These are phyloP conservation scores for Raphanus raphanistrum DNA, from an alignment of 345 rosid species.

Conservation along the genomic window DNA sequence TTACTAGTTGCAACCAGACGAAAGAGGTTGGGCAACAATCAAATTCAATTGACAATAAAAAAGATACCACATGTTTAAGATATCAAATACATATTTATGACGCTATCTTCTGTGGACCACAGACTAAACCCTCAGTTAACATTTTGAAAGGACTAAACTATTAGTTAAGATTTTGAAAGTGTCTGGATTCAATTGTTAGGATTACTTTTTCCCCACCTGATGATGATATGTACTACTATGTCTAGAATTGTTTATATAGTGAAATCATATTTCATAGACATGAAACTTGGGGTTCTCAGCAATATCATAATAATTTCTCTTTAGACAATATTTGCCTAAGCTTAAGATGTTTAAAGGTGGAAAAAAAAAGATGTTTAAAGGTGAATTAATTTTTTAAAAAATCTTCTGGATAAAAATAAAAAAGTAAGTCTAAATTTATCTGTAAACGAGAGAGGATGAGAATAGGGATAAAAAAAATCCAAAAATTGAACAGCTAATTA, in stretches of 20 bases:
- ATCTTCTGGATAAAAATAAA: not conserved
- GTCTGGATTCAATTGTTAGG: not conserved
- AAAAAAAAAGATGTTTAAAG: no score
- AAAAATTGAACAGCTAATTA: conserved; percentile 27
- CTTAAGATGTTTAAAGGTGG: not conserved
- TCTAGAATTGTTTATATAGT: not conserved
- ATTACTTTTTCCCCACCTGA: not conserved
- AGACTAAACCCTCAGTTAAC: not conserved
- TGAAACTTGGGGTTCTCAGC: not conserved
- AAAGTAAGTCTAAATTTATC: conserved; percentile 10
- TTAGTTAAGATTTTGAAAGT: not conserved
- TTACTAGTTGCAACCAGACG: not conserved
- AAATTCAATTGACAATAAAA: not conserved
- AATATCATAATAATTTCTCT: no score
- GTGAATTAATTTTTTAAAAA: not conserved
- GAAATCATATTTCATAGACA: not conserved
- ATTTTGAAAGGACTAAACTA: not conserved
- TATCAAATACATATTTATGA: not conserved
- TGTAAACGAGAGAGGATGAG: not conserved
- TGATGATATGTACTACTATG: not conserved
- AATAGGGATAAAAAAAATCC: conserved; percentile 5
- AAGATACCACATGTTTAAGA: not conserved
- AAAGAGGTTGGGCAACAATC: conserved; percentile 18
- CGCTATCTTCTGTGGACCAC: not conserved
- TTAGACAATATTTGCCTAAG: not conserved